These are phyloP conservation scores for Umbelopsis sp. DNA, from an alignment of 371 early-diverging fungal genomes.

Conservation along the genomic window DNA sequence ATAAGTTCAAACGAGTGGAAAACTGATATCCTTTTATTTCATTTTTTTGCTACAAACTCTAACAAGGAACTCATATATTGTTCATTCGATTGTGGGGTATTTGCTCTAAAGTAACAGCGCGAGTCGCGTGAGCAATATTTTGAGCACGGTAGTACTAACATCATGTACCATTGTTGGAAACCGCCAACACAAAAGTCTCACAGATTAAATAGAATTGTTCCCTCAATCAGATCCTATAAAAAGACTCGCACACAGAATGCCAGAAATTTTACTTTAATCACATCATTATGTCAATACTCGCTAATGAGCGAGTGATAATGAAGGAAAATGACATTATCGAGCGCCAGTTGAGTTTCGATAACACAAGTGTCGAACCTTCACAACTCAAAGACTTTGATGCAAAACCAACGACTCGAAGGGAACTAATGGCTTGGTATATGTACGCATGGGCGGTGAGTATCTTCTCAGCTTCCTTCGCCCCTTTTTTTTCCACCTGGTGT, in stretches of 20 bases:
- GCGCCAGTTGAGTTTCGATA: background rate
- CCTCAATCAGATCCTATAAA: background rate
- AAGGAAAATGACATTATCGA: slow-evolving; percentile 1
- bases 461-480: background rate
- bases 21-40: background rate
- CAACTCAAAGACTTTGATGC: background rate
- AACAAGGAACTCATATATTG: background rate
- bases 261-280: background rate
- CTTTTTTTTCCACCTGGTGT: no score
- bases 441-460: slow-evolving; percentile 10
- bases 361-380: background rate
- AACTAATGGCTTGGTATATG: background rate
- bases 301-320: slow-evolving; percentile 2
- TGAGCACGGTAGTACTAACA: background rate
- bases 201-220: background rate
- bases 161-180: background rate
- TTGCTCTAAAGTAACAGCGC: background rate
- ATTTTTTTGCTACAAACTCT: background rate
- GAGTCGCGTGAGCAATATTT: background rate
- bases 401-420: background rate
- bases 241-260: background rate
- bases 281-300: background rate
- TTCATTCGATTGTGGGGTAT: background rate
- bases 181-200: background rate
- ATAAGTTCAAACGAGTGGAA: no score